Conservation (phyloP, 2,329 filamentous ascomycete species). For the Aspergillus sp. region DNA sequence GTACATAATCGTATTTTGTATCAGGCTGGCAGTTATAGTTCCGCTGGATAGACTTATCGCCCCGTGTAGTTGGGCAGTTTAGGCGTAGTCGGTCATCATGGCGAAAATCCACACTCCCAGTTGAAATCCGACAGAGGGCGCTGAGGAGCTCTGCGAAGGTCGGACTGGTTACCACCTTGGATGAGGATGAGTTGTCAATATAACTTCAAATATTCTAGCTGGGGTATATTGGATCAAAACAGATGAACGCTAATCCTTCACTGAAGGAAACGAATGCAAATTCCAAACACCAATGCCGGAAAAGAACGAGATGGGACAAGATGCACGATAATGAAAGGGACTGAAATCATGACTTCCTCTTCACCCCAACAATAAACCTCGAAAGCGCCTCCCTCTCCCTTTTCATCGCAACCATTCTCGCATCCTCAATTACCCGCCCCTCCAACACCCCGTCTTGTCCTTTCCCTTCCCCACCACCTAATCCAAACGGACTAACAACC, state of each 20-base stretch:
- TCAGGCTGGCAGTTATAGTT: no score
- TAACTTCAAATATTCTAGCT: not conserved
- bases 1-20: no score
- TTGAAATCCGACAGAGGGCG: no score
- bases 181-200: not conserved
- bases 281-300: not conserved
- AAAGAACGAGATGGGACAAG: not conserved
- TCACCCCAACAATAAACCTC: slow-evolving; percentile 55
- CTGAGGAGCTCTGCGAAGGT: no score
- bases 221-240: not conserved
- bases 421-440: slow-evolving; percentile 59
- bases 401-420: slow-evolving; percentile 63
- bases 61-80: no score
- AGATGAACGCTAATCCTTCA: not conserved
- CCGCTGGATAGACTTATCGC: no score
- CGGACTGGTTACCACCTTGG: no score
- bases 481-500: slow-evolving; percentile 13
- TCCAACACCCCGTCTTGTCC: slow-evolving; percentile 40
- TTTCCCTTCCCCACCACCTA: slow-evolving; percentile 14
- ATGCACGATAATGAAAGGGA: not conserved
- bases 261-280: no score
- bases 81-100: no score
- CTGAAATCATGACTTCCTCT: slow-evolving; percentile 25
- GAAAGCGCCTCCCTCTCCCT: slow-evolving; percentile 68
- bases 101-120: no score